These are phyloP conservation scores for Pelargonium myrrhifolium DNA, from an alignment of 441 rosid genomes.

Conservation along the genomic window DNA sequence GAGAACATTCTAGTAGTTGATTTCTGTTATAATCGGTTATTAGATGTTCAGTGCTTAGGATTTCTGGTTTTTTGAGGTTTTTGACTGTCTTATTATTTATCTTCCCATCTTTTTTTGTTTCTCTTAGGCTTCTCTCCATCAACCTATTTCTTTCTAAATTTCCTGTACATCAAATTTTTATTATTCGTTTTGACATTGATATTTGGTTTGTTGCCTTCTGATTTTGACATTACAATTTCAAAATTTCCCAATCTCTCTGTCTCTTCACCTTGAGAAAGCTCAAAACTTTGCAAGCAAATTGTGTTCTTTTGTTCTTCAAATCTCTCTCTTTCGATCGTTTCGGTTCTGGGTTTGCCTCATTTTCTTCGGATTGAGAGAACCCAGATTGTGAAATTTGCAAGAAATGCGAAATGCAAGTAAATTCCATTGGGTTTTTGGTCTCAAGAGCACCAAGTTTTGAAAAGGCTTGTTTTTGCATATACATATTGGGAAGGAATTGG, in stretches of 20 bases:
- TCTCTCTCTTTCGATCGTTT: neutral
- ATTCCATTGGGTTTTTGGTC: slow-evolving; percentile 2
- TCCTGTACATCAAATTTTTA: too few species aligned
- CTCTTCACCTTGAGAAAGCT: too few species aligned
- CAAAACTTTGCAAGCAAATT: neutral
- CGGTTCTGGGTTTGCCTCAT: slow-evolving; percentile 5
- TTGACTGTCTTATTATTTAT: slow-evolving; percentile 1
- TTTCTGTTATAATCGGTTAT: neutral
- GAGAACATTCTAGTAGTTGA: slow-evolving; percentile 4
- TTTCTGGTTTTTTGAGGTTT: neutral
- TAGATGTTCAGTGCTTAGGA: slow-evolving; percentile 8
- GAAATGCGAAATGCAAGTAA: neutral
- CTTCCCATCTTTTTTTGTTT: neutral
- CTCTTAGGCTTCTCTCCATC: neutral
- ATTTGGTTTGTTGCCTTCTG: neutral
- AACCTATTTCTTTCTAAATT: neutral
- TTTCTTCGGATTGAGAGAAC: neutral
- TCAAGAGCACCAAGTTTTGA: neutral
- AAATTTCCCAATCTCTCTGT: neutral
- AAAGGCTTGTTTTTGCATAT: too few species aligned
- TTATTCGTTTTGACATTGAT: too few species aligned
- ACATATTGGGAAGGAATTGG: too few species aligned
- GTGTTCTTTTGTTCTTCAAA: neutral
- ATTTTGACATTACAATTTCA: neutral
- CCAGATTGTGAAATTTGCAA: neutral